phyloP scores from a whole-genome alignment of 2,329 filamentous ascomycete species.

The Mycosphaerella arachidis region DNA sequence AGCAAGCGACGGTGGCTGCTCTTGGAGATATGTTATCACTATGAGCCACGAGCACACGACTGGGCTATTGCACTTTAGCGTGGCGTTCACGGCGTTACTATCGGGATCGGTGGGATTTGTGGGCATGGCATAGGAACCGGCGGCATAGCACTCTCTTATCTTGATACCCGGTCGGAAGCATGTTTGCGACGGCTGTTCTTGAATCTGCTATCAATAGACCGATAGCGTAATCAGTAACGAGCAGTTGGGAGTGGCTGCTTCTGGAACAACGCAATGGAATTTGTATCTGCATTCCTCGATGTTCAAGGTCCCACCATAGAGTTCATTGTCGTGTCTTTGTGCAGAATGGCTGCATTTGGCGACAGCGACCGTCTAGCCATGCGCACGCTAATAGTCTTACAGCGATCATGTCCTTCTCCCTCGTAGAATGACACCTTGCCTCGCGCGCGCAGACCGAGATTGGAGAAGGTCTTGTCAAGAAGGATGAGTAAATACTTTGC shows the following conservation, averaged over 20 bases:
- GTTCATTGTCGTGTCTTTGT: neutral
- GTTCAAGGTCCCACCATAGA: neutral
- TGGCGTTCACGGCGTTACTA: neutral
- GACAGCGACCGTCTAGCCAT: neutral
- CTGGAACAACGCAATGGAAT: conserved; percentile 7
- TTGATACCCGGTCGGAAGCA: neutral
- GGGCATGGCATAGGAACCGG: neutral
- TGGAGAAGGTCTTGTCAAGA: conserved; percentile 1
- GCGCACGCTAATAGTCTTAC: neutral
- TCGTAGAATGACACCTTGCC: neutral
- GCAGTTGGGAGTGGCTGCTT: neutral
- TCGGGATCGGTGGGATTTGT: neutral
- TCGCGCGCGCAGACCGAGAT: neutral
- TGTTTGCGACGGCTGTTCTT: neutral
- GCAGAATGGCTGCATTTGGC: neutral
- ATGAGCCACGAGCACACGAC: neutral
- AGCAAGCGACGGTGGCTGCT: neutral
- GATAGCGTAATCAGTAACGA: conserved; percentile 7
- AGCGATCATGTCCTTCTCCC: neutral
- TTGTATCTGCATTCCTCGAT: conserved; percentile 2
- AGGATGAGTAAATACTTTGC: neutral
- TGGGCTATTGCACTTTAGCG: neutral
- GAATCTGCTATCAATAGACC: neutral
- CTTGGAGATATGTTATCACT: neutral
- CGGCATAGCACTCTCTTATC: neutral